Base-by-base conservation (phyloP, 805 yeast species). In the Cyberlindnera subsufficiens region DNA sequence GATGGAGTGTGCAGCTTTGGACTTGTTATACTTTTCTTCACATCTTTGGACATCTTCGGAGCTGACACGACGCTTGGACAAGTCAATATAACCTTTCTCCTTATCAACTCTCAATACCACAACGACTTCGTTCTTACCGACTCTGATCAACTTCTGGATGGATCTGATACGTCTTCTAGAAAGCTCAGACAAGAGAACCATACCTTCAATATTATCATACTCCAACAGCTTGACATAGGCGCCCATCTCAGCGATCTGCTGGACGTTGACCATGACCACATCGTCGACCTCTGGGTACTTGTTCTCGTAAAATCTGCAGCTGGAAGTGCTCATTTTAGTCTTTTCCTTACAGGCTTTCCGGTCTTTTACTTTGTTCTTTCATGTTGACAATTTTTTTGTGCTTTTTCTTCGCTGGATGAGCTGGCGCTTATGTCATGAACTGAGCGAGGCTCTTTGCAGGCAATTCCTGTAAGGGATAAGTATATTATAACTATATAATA, bases 131-230 rank as follows among this genome's bases (percentile, higher is more conserved):
- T 93, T 93, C 65, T 95, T 88, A 52, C 99, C 99, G 51, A 93
- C 98, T 72, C 98, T 85, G 66, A 93, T 90, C 64, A 89, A 78
- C 66, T 93, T 93, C 69, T 93, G 99, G 61, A 93, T 93, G 42
- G 97, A 88, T 67, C 99, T 80, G 60, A 93, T 93, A 73, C 99
- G 95, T 76, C 99, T 88, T 78, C 99, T 86, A 31, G 98, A 90
- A 56, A 93, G 77, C 71, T 93, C 99, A 34, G 96, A 85, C 58
- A 93, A 77, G 53, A 93, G 74, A 45, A 93, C 96, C 99, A 93
- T 93, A 60, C 99, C 99, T 69, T 93, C 99, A 61, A 93, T 91
- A 65, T 91, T 93, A 69, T 93, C 98, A 63, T 93, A 93, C 69
- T 93, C 99, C 52, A 93, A 76, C 52, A 93, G 75, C 67, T 89